Evolutionary conservation across 768 basidiomycete species (phyloP).

Genomic region (Russula dissimulans): DNA sequence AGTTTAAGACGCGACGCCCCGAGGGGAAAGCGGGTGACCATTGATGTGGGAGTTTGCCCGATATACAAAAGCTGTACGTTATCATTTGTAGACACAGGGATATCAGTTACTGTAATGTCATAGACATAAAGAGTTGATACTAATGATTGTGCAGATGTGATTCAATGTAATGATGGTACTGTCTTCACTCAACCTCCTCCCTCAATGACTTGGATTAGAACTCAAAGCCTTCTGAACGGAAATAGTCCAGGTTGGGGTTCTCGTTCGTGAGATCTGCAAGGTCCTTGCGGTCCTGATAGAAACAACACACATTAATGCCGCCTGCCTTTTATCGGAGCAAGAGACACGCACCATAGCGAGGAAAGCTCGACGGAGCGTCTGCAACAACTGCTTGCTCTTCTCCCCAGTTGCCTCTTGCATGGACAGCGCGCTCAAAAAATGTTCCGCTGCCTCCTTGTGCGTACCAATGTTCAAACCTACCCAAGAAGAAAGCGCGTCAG

Average conservation of each 20-base stretch:
- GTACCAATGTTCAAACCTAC: constrained; percentile 93
- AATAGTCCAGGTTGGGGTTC: constrained; percentile 56
- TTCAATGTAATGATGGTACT: neutral
- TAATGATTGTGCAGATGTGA: neutral
- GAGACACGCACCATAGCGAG: constrained; percentile 57
- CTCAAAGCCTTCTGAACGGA: constrained; percentile 82
- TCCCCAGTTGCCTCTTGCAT: constrained; percentile 66
- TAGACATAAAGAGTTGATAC: neutral
- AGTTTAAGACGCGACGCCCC: constrained; percentile 63
- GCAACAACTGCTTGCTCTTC: constrained; percentile 83
- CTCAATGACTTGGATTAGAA: constrained; percentile 38
- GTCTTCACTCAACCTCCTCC: neutral
- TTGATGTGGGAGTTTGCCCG: constrained; percentile 3
- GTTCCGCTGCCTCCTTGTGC: constrained; percentile 91
- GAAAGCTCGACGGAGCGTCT: constrained; percentile 76
- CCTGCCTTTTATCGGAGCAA: neutral
- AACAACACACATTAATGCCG: neutral
- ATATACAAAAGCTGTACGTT: neutral
- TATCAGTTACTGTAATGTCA: neutral
- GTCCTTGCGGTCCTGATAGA: constrained; percentile 61
- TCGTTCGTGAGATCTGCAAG: constrained; percentile 68
- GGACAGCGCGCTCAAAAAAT: constrained; percentile 77
- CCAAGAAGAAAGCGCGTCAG: constrained; percentile 4
- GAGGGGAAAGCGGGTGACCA: constrained; percentile 53
- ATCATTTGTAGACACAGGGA: constrained; percentile 1